A percentile compares a stretch with the other conserved stretches of the same genome.
These are phyloP conservation scores for Silene conica DNA, from an alignment of 148 eudicot species.

Conservation along the genomic window DNA sequence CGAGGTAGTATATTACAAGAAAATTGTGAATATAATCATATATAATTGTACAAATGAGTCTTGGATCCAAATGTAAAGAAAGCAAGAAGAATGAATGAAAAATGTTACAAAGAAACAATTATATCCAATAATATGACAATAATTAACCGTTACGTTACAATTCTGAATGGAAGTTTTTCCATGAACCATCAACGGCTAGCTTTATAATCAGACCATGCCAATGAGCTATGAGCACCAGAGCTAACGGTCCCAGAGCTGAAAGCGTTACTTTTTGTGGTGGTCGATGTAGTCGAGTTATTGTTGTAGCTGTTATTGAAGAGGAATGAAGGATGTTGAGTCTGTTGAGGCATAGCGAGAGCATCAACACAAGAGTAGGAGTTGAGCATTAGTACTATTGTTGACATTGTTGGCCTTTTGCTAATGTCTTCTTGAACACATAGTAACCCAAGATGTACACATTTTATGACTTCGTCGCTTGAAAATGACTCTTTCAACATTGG, in stretches of 20 bases:
- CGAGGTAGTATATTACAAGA: too few species aligned
- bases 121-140: not conserved
- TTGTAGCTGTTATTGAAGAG: not conserved
- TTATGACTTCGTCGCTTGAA: conserved; percentile 18
- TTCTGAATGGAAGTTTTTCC: not conserved
- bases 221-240: conserved; percentile 1
- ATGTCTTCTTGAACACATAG: conserved; percentile 20
- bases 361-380: conserved; percentile 7
- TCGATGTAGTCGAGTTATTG: conserved; percentile 12
- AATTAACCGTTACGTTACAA: not conserved
- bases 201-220: conserved; percentile 17
- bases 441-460: conserved; percentile 11
- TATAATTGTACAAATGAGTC: too few species aligned
- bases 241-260: not conserved
- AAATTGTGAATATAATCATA: too few species aligned
- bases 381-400: conserved; percentile 13
- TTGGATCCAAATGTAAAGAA: not conserved
- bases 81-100: not conserved
- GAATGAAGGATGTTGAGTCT: not conserved
- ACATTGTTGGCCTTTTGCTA: conserved; percentile 20
- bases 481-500: conserved; percentile 3
- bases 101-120: not conserved
- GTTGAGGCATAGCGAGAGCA: conserved; percentile 14
- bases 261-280: conserved; percentile 1
- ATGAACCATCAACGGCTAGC: not conserved